phyloP scores from a whole-genome alignment of 768 basidiomycete genomes.

The Clitopilus hobsonii region DNA sequence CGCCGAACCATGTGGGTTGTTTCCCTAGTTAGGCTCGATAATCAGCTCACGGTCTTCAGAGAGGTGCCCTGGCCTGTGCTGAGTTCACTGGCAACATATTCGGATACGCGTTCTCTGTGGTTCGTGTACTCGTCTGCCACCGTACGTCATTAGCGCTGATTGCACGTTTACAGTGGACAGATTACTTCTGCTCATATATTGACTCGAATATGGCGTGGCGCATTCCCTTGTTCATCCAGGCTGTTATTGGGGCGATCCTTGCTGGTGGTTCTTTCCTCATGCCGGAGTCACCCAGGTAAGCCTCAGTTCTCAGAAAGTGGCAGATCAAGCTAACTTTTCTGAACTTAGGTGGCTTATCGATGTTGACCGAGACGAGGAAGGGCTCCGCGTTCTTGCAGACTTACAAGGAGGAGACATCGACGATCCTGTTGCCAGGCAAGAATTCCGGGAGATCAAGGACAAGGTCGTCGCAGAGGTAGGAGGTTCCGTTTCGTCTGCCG shows the following conservation, averaged over 20 bases:
- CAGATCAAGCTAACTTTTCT: not conserved
- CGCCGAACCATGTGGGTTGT: not conserved
- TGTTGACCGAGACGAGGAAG: conserved; percentile 76
- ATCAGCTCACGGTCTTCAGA: conserved; percentile 38
- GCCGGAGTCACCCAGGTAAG: conserved; percentile 79
- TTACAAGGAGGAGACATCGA: conserved; percentile 79
- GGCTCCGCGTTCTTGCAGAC: conserved; percentile 82
- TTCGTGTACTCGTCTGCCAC: conserved; percentile 31
- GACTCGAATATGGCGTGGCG: conserved; percentile 81
- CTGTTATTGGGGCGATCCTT: conserved; percentile 74
- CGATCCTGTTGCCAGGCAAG: conserved; percentile 62
- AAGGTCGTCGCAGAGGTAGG: conserved; percentile 65
- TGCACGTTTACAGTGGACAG: conserved; percentile 60
- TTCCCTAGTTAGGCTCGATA: no score
- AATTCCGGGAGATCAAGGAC: conserved; percentile 88
- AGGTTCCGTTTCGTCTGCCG: not conserved
- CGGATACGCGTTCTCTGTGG: conserved; percentile 82
- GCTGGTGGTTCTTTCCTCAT: conserved; percentile 73
- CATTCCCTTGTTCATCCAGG: conserved; percentile 77
- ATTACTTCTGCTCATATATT: conserved; percentile 86
- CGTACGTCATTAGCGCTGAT: not conserved
- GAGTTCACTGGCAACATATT: conserved; percentile 88
- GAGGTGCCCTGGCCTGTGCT: conserved; percentile 84
- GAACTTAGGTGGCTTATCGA: conserved; percentile 84
- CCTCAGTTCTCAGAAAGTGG: not conserved